Conservation (phyloP, 495 filamentous ascomycete genomes). For the Aspergillus sclerotioniger region DNA sequence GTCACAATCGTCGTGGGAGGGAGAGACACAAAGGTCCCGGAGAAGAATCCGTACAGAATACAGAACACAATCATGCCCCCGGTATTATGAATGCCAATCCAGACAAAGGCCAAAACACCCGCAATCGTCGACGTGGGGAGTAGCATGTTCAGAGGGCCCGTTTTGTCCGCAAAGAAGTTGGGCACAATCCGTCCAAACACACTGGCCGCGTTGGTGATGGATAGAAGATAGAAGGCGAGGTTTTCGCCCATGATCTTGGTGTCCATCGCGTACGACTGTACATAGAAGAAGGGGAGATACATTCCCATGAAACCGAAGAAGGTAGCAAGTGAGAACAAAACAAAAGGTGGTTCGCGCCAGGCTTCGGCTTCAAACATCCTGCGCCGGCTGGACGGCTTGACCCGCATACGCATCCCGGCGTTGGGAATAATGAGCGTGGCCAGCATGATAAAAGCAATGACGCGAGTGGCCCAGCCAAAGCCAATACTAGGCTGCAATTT, state of each 20-base stretch:
- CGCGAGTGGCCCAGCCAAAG: conserved; percentile 52
- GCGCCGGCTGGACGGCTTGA: conserved; percentile 14
- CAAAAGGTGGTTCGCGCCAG: conserved; percentile 30
- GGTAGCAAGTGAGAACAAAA: conserved; percentile 22
- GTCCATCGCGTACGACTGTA: conserved; percentile 20
- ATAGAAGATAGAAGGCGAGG: conserved; percentile 40
- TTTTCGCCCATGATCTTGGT: conserved; percentile 9
- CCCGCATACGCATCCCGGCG: conserved; percentile 27
- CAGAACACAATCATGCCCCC: conserved; percentile 32
- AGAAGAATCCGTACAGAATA: conserved; percentile 39
- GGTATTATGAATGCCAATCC: conserved; percentile 19
- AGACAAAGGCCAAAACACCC: background rate
- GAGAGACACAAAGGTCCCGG: conserved; percentile 28
- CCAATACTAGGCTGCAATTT: conserved; percentile 42
- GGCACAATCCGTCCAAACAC: conserved; percentile 42
- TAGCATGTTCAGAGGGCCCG: conserved; percentile 32
- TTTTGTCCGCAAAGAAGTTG: conserved; percentile 35
- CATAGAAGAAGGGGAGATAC: conserved; percentile 43
- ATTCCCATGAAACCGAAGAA: conserved; percentile 34
- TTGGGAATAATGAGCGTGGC: conserved; percentile 35
- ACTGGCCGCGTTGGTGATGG: conserved; percentile 42
- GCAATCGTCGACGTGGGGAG: conserved; percentile 15
- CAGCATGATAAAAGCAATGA: conserved; percentile 50
- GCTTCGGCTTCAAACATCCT: conserved; percentile 27
- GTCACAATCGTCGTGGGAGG: conserved; percentile 17